A percentile compares a stretch with the other conserved stretches of the same genome.
These are phyloP conservation scores for Lentinula lateritia DNA, from an alignment of 768 basidiomycete species.

Conservation along the genomic window DNA sequence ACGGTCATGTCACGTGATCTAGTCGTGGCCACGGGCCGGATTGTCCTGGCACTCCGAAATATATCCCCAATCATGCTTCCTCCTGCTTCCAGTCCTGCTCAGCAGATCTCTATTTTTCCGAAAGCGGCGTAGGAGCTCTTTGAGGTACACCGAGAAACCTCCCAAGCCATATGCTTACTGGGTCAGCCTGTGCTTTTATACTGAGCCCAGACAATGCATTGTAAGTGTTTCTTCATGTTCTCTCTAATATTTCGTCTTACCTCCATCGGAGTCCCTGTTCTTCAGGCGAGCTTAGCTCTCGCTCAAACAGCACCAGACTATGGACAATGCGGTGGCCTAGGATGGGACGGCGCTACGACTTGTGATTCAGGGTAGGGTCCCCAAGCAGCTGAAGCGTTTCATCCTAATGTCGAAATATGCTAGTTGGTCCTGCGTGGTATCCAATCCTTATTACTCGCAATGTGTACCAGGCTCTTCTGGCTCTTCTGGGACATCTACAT, in stretches of 20 bases:
- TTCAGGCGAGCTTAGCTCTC: not conserved
- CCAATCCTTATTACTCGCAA: constrained; percentile 32
- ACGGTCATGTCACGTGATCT: not conserved
- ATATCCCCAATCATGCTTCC: not conserved
- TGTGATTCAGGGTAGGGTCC: constrained; percentile 22
- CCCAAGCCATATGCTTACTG: not conserved
- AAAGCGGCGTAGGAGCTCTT: not conserved
- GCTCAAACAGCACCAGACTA: not conserved
- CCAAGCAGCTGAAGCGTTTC: not conserved
- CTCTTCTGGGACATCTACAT: constrained; percentile 1
- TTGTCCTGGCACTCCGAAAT: not conserved
- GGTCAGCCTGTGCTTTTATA: not conserved
- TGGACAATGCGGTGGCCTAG: constrained; percentile 27
- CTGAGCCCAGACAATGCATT: not conserved
- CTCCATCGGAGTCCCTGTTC: not conserved
- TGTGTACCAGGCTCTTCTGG: constrained; percentile 19
- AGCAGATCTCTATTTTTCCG: not conserved
- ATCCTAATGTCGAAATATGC: not conserved
- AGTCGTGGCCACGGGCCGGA: not conserved
- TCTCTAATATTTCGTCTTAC: not conserved
- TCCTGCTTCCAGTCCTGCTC: not conserved
- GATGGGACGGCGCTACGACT: constrained; percentile 27
- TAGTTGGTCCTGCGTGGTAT: constrained; percentile 28
- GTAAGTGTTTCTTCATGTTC: not conserved
- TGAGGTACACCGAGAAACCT: not conserved